Evolutionary conservation across 306 rosid species (phyloP).

Genomic region (Luffa aegyptiaca): DNA sequence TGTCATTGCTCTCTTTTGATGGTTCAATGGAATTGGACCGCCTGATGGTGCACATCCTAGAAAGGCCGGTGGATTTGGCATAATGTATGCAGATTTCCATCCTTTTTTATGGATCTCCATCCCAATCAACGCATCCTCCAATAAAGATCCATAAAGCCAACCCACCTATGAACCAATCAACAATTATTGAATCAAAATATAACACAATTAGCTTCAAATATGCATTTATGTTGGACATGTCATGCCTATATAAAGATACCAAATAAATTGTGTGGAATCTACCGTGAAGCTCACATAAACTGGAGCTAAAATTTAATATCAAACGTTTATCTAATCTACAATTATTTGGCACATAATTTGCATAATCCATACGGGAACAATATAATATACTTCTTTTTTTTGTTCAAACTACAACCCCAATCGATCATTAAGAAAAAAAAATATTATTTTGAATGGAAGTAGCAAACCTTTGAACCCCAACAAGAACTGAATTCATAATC

Average conservation of each 20-base stretch:
- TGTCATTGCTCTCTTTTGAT: slow-evolving; percentile 63
- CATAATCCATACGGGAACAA: neutral
- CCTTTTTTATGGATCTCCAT: slow-evolving; percentile 21
- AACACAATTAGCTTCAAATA: neutral
- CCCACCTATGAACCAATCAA: slow-evolving; percentile 16
- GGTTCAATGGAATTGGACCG: slow-evolving; percentile 37
- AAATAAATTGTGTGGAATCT: neutral
- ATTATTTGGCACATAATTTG: neutral
- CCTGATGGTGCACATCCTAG: slow-evolving; percentile 41
- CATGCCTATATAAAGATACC: neutral
- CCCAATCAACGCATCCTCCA: slow-evolving; percentile 25
- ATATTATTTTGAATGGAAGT: neutral
- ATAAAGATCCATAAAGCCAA: slow-evolving; percentile 23
- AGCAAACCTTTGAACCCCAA: slow-evolving; percentile 17
- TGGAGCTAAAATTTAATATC: neutral
- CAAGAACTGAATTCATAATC: slow-evolving; percentile 5
- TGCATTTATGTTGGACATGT: neutral
- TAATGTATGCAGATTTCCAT: slow-evolving; percentile 12
- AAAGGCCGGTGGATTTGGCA: slow-evolving; percentile 37
- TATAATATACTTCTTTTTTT: neutral
- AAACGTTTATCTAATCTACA: neutral
- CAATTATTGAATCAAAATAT: neutral
- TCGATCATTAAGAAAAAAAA: no score
- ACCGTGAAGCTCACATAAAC: neutral
- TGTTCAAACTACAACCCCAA: neutral